phyloP scores from a whole-genome alignment of 345 rosid genomes.

The Nephelium lappaceum region DNA sequence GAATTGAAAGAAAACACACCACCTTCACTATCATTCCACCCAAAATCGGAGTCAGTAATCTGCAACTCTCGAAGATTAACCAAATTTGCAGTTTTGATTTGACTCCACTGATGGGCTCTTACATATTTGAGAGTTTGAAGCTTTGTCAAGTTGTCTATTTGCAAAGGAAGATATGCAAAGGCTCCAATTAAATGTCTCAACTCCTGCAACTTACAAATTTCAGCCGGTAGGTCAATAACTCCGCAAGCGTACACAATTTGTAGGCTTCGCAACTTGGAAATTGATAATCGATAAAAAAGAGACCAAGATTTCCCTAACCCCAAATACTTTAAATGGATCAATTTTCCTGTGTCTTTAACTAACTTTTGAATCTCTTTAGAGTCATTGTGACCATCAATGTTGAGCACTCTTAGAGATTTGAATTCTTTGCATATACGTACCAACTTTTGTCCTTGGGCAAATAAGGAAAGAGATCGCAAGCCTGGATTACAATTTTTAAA shows the following conservation, averaged over 20 bases:
- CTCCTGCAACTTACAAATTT: not conserved
- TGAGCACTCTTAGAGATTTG: not conserved
- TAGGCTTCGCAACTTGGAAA: not conserved
- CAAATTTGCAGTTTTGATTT: not conserved
- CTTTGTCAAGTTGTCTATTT: not conserved
- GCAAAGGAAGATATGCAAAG: not conserved
- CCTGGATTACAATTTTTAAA: not conserved
- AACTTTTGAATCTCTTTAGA: not conserved
- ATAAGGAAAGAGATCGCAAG: constrained; percentile 19
- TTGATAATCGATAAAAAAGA: no score
- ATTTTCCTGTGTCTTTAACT: constrained; percentile 5
- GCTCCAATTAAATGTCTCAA: not conserved
- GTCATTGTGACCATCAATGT: not conserved
- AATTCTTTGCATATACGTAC: not conserved
- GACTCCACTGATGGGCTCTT: not conserved
- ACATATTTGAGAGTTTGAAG: not conserved
- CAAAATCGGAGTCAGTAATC: not conserved
- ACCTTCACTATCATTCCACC: no score
- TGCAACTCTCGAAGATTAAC: not conserved
- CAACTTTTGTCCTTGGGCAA: constrained; percentile 5
- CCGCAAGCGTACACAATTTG: not conserved
- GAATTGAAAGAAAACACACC: not conserved
- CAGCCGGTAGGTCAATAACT: not conserved
- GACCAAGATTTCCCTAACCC: not conserved
- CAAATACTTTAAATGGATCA: constrained; percentile 19